These are phyloP conservation scores for Pulchroboletus neoregius DNA, from an alignment of 1,284 basidiomycete genomes.

Conservation along the genomic window DNA sequence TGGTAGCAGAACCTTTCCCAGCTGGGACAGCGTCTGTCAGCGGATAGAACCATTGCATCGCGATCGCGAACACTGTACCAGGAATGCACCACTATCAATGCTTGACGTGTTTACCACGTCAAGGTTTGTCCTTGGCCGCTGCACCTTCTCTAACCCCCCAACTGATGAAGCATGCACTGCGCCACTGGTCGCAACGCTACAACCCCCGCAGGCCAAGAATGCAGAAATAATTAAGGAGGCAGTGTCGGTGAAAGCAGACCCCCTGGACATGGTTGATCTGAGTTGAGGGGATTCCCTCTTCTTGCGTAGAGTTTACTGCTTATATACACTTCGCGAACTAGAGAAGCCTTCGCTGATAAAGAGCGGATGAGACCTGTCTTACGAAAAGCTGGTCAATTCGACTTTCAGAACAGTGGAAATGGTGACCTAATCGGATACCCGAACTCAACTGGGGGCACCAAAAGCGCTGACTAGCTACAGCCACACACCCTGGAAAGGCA, in stretches of 20 bases:
- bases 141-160: not conserved
- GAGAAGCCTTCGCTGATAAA: too few relatives aligned
- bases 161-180: not conserved
- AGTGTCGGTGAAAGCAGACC: not conserved
- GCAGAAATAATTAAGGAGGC: conserved; percentile 1
- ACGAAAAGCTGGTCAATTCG: too few relatives aligned
- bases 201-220: conserved; percentile 10
- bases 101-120: not conserved
- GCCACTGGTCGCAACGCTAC: not conserved
- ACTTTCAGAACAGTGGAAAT: too few relatives aligned
- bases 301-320: not conserved
- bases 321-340: not conserved
- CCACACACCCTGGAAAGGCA: too few relatives aligned
- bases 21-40: not conserved
- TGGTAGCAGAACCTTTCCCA: not conserved
- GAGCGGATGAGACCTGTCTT: too few relatives aligned
- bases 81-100: not conserved
- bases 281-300: not conserved
- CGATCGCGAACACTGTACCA: not conserved
- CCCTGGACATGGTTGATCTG: not conserved
- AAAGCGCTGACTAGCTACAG: too few relatives aligned
- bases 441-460: too few relatives aligned
- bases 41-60: not conserved
- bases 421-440: too few relatives aligned
- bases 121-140: not conserved